phyloP scores from a whole-genome alignment of 768 basidiomycete genomes.

The Mrakia blollopis region DNA sequence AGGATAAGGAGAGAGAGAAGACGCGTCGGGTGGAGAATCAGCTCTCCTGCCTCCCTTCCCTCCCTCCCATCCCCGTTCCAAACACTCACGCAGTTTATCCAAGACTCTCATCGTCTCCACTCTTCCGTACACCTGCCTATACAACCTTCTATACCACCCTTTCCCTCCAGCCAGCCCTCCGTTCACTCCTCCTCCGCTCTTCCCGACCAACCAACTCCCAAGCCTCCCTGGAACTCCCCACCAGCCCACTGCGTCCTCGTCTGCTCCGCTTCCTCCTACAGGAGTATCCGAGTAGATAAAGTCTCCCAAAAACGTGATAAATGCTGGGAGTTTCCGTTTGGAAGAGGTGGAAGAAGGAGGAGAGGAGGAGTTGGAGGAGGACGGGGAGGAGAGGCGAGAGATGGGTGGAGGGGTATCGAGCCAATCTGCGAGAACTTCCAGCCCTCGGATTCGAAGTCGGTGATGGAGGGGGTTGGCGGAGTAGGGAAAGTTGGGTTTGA shows the following conservation, averaged over 20 bases:
- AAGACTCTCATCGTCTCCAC: conserved; percentile 63
- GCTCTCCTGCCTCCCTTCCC: neutral
- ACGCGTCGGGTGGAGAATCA: neutral
- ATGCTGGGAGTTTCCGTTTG: conserved; percentile 43
- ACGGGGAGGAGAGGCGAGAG: neutral
- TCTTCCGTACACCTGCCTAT: conserved; percentile 63
- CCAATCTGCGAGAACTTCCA: conserved; percentile 58
- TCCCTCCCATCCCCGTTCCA: neutral
- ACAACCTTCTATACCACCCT: conserved; percentile 60
- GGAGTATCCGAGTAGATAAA: conserved; percentile 74
- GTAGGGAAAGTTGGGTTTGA: conserved; percentile 63
- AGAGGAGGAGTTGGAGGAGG: neutral
- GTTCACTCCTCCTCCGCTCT: too few relatives aligned
- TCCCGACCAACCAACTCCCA: neutral
- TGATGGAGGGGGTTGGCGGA: conserved; percentile 51
- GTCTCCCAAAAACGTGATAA: conserved; percentile 67
- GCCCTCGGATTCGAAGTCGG: conserved; percentile 54
- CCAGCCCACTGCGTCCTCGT: conserved; percentile 31
- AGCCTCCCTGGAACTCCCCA: neutral
- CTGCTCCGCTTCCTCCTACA: conserved; percentile 48
- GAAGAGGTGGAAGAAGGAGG: neutral
- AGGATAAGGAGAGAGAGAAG: neutral
- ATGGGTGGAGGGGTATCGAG: neutral
- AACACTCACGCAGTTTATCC: conserved; percentile 60
- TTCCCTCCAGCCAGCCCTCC: neutral